phyloP scores from a whole-genome alignment of 257 asterid species.

The Solanum rostratum region DNA sequence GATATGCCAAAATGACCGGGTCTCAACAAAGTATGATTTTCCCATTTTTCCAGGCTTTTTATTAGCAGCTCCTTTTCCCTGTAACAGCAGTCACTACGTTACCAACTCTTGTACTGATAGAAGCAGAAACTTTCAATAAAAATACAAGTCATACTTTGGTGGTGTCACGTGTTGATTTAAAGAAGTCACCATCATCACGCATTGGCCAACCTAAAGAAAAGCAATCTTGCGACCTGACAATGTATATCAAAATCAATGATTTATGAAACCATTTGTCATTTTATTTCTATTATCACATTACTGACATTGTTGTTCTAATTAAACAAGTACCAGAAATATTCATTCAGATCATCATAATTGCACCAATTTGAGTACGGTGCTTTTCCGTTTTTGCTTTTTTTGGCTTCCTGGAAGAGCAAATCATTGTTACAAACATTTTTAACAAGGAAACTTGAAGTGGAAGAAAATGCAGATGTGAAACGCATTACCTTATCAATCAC shows the following conservation, averaged over 20 bases:
- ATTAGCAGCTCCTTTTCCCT: conserved; percentile 52
- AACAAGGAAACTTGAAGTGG: background rate
- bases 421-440: background rate
- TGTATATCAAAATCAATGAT: conserved; percentile 6
- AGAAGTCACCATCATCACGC: conserved; percentile 92
- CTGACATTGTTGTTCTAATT: conserved; percentile 1
- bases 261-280: background rate
- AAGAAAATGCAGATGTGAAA: conserved; percentile 1
- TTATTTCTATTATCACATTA: background rate
- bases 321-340: conserved; percentile 72
- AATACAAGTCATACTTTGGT: conserved; percentile 32
- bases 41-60: conserved; percentile 48
- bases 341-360: conserved; percentile 94
- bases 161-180: conserved; percentile 48
- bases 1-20: conserved; percentile 91
- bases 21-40: conserved; percentile 89
- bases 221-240: conserved; percentile 77
- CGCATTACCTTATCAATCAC: conserved; percentile 75
- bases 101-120: background rate
- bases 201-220: conserved; percentile 97
- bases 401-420: conserved; percentile 57
- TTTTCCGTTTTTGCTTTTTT: conserved; percentile 65
- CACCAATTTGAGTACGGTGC: conserved; percentile 94
- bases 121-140: background rate
- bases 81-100: conserved; percentile 15